phyloP scores from a whole-genome alignment of 2,329 filamentous ascomycete species.

The Annulohypoxylon truncatum region DNA sequence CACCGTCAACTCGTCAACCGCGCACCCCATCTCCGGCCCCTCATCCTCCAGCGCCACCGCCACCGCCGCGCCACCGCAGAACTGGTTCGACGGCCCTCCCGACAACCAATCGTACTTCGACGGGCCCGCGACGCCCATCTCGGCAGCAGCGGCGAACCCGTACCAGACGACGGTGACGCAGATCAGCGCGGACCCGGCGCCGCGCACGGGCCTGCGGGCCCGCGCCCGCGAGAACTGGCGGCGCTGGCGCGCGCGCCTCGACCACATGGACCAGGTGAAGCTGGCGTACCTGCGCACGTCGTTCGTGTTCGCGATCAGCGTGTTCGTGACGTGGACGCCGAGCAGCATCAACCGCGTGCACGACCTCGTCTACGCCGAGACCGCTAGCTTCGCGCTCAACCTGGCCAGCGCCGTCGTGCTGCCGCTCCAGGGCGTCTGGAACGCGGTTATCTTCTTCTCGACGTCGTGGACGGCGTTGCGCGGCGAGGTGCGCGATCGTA shows the following conservation, averaged over 20 bases:
- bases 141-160: conserved; percentile 35
- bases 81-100: conserved; percentile 49
- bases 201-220: conserved; percentile 15
- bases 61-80: conserved; percentile 33
- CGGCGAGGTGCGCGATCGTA: conserved; percentile 45
- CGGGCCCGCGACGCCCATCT: conserved; percentile 4
- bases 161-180: conserved; percentile 47
- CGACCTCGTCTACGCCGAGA: conserved; percentile 66
- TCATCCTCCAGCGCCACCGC: conserved; percentile 21
- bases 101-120: conserved; percentile 32
- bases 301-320: conserved; percentile 70
- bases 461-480: conserved; percentile 65
- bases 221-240: conserved; percentile 41
- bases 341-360: conserved; percentile 81
- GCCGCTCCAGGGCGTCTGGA: conserved; percentile 84
- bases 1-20: conserved; percentile 46
- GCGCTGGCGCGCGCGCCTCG: conserved; percentile 49
- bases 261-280: conserved; percentile 67
- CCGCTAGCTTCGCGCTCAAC: conserved; percentile 72
- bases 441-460: conserved; percentile 79
- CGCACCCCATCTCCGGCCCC: conserved; percentile 20
- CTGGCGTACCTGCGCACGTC: conserved; percentile 70
- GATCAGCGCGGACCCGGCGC: conserved; percentile 48
- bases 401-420: conserved; percentile 77
- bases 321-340: conserved; percentile 71